Conservation (phyloP, 2,329 filamentous ascomycete genomes). For the Fusarium sp. region DNA sequence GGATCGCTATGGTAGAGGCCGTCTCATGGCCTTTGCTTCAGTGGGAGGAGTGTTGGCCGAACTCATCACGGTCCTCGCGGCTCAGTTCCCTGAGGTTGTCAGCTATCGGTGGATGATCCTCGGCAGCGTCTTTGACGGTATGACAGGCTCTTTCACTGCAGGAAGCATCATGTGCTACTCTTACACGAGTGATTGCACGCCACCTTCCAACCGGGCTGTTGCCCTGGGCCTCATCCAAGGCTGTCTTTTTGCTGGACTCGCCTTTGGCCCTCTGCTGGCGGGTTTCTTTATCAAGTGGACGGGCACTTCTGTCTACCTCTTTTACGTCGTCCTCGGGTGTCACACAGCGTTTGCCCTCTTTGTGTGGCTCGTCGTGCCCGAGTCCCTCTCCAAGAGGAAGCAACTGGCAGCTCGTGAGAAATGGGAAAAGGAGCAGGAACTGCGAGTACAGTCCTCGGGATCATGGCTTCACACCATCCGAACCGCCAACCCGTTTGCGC, state of each 20-base stretch:
- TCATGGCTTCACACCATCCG: conserved; percentile 49
- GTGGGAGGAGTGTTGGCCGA: conserved; percentile 78
- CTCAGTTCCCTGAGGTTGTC: conserved; percentile 73
- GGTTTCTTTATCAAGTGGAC: conserved; percentile 81
- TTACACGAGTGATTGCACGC: conserved; percentile 88
- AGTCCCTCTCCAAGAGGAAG: conserved; percentile 79
- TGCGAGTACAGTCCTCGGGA: conserved; percentile 43
- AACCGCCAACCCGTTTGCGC: conserved; percentile 73
- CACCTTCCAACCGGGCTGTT: conserved; percentile 79
- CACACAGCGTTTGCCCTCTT: conserved; percentile 78
- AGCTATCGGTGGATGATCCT: conserved; percentile 81
- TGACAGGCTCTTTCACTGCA: conserved; percentile 88
- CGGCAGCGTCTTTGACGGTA: conserved; percentile 78
- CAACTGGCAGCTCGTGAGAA: conserved; percentile 75
- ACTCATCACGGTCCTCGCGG: conserved; percentile 78
- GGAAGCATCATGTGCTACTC: conserved; percentile 79
- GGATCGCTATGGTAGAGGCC: conserved; percentile 83
- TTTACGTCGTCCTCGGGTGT: conserved; percentile 78
- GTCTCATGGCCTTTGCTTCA: conserved; percentile 75
- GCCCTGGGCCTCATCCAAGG: conserved; percentile 91
- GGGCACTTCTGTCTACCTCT: conserved; percentile 80
- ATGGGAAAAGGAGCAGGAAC: conserved; percentile 57
- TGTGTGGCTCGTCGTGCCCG: conserved; percentile 75
- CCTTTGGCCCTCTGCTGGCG: conserved; percentile 81
- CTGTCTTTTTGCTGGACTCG: conserved; percentile 87